Evolutionary conservation across 148 eudicot species (phyloP).

Genomic region (Amaranthus cruentus): DNA sequence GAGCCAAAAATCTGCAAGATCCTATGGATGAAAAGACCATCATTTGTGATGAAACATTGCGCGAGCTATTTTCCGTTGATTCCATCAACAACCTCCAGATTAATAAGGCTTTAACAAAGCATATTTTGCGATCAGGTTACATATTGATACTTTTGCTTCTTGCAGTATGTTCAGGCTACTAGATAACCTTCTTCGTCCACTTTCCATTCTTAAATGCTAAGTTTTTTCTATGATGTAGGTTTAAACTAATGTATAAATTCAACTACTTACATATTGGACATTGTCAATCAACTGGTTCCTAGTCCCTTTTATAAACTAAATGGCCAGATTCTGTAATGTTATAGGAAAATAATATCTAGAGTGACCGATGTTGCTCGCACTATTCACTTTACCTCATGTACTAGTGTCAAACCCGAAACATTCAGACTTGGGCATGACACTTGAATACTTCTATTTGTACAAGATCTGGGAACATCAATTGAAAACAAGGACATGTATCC

Average conservation of each 20-base stretch:
- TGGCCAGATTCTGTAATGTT: no score
- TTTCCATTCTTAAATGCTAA: neutral
- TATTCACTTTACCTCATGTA: no score
- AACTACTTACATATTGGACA: neutral
- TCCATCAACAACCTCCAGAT: conserved; percentile 66
- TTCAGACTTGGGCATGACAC: no score
- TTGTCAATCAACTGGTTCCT: neutral
- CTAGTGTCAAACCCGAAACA: no score
- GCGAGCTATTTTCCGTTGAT: conserved; percentile 52
- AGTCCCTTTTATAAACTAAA: no score
- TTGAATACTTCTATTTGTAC: no score
- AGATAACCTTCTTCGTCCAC: neutral
- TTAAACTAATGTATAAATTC: neutral
- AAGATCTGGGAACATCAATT: no score
- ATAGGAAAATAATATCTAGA: no score
- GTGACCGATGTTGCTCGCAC: no score
- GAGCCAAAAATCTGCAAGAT: conserved; percentile 62
- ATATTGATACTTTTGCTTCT: conserved; percentile 32
- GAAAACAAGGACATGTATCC: no score
- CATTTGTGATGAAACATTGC: conserved; percentile 60
- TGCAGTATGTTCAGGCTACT: neutral
- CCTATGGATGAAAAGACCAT: conserved; percentile 59
- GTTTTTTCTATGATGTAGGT: neutral
- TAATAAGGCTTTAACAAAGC: conserved; percentile 73
- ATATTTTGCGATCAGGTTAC: conserved; percentile 59